Evolutionary conservation across 1,284 basidiomycete species (phyloP), one percentile per base, ranked within the genome.

Genomic region (Ceratobasidium sp.): DNA sequence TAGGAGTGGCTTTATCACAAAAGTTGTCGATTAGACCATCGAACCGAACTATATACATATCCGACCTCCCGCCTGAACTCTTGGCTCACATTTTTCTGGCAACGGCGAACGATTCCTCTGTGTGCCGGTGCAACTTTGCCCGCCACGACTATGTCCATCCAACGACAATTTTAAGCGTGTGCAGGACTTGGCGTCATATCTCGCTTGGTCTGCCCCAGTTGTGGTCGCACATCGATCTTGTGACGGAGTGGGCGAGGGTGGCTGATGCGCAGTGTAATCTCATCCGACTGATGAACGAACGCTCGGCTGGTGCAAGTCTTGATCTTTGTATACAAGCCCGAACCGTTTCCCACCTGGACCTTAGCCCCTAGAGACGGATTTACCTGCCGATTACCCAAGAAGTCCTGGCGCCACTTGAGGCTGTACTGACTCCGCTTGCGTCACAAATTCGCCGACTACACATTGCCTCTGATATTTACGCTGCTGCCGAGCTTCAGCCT

Each of bases 151-250:
- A 16, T 60, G 27, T n/a, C 18, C 20, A 64, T n/a, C 60, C 60
- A n/a, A 44, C 20, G 5, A 64, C 18, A 38, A 18, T 64, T 14
- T 35, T 38, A 12, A 41, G 33, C 7, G 60, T 64, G 8, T 64
- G 60, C 20, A 38, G 60, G 20, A 41, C 35, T 7, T 64, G 60
- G 60, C 60, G 35, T 8, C 3, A 6, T 23, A 20, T 64, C 8
- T 38, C 60, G 5, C 38, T 64, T 12, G 10, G 60, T 23, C 35
- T 64, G 20, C 60, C 35, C 38, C 41, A 35, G 60, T 16, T 64
- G 38, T 64, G 60, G 60, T 41, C 60, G 5, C 60, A 64, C 41
- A n/a, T 64, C 10, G 18, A 44, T 44, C 20, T 64, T 7, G 60
- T 41, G 5, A 44, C 38, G 6, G 4, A 44, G 7, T n/a, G 20